These are phyloP conservation scores for Hibiscus mutabilis DNA, from an alignment of 345 rosid genomes.

Conservation along the genomic window DNA sequence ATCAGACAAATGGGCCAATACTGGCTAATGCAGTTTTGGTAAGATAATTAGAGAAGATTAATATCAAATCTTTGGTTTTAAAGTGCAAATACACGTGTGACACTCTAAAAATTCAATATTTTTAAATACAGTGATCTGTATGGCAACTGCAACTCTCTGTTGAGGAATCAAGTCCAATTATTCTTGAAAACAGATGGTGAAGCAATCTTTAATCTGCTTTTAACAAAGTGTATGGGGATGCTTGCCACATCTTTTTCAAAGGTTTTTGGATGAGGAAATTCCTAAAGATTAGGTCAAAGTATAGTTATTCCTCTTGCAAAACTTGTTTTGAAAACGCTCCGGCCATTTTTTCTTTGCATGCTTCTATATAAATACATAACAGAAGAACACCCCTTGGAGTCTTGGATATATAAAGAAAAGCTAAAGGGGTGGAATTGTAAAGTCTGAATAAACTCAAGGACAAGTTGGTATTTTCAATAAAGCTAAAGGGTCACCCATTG, in stretches of 20 bases:
- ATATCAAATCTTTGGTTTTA: background rate
- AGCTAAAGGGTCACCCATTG: constrained; percentile 20
- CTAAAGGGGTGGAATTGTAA: constrained; percentile 14
- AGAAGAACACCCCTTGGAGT: constrained; percentile 24
- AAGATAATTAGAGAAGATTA: background rate
- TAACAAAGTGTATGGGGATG: constrained; percentile 30
- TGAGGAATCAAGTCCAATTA: constrained; percentile 42
- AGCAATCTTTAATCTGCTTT: constrained; percentile 25
- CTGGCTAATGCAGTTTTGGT: background rate
- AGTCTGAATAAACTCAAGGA: constrained; percentile 1
- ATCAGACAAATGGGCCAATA: constrained; percentile 1
- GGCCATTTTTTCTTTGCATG: constrained; percentile 34
- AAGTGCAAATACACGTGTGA: constrained; percentile 16
- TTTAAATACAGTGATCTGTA: background rate
- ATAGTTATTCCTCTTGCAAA: constrained; percentile 26
- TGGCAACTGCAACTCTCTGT: constrained; percentile 14
- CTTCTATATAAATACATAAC: constrained; percentile 16
- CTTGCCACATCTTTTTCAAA: constrained; percentile 38
- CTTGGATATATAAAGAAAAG: constrained; percentile 31
- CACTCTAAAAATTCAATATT: background rate
- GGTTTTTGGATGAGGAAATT: constrained; percentile 22
- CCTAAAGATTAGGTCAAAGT: constrained; percentile 44
- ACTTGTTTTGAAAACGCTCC: constrained; percentile 23
- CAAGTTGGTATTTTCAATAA: constrained; percentile 21
- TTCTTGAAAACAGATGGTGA: constrained; percentile 22